phyloP scores from a whole-genome alignment of 805 yeast genomes.

The Starmerella tilneyi region DNA sequence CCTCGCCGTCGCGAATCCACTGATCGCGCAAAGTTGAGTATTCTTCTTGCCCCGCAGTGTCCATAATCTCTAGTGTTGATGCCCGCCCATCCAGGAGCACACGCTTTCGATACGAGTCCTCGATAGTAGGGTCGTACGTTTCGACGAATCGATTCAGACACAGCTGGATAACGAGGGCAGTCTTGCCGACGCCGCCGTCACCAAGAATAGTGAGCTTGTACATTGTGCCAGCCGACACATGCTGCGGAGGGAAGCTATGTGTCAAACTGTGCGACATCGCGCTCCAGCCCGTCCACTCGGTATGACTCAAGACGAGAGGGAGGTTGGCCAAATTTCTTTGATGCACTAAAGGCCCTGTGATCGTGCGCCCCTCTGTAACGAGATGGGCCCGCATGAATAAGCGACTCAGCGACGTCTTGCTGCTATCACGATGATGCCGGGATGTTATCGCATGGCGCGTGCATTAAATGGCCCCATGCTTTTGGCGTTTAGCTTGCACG shows the following conservation, averaged over 20 bases:
- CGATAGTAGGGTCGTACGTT: slow-evolving; percentile 97
- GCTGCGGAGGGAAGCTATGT: background rate
- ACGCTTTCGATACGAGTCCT: slow-evolving; percentile 61
- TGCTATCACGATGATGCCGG: background rate
- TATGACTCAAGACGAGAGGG: background rate
- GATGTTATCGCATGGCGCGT: no score
- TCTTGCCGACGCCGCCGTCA: slow-evolving; percentile 98
- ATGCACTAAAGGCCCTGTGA: slow-evolving; percentile 6
- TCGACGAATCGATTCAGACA: slow-evolving; percentile 86
- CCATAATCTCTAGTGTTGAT: slow-evolving; percentile 75
- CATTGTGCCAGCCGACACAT: slow-evolving; percentile 24
- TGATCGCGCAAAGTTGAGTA: slow-evolving; percentile 86
- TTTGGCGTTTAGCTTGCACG: no score
- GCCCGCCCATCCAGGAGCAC: slow-evolving; percentile 73
- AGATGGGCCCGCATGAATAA: slow-evolving; percentile 1
- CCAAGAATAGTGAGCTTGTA: slow-evolving; percentile 93
- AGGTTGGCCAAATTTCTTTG: background rate
- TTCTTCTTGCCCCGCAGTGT: slow-evolving; percentile 99
- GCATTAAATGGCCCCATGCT: no score
- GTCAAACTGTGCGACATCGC: background rate
- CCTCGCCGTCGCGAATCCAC: slow-evolving; percentile 95
- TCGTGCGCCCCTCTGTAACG: background rate
- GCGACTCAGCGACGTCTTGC: background rate
- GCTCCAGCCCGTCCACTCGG: background rate
- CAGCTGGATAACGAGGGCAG: slow-evolving; percentile 82